Base-by-base conservation (phyloP, 495 filamentous ascomycete genomes). In the Aspergillus sclerotioniger region DNA sequence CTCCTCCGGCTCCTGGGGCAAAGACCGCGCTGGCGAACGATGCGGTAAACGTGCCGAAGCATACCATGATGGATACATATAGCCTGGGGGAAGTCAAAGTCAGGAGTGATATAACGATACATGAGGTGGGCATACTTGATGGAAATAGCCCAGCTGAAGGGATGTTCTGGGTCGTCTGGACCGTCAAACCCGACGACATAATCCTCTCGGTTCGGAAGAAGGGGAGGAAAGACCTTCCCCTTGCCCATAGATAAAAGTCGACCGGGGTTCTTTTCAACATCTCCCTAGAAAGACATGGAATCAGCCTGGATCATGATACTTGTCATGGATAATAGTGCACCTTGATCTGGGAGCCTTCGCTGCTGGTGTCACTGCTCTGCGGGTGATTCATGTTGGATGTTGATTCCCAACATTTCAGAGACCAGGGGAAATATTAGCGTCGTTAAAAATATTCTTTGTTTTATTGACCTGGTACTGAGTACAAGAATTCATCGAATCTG, bases 111-210 rank as follows among this genome's bases (percentile, higher is more conserved):
- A 3, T 47, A 5, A 8, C 9, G 19, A n/a, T 6, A 46, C n/a
- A 37, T 12, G 10, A 7, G 10, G 8, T 10, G 28, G 19, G 21
- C 83, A 51, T 71, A 89, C 87, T 95, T 95, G 74, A 88, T 91
- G 58, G 64, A 80, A 25, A 88, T 65, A 0, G 87, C 77, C 91
- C 91, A 96, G 70, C 96, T 96, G 71, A 89, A 87, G 0, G 90
- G 87, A 70, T 96, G 88, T 44, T 88, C 63, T 9, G 90, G 90
- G 68, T 96, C 91, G 61, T 90, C 80, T 1, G 82, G 84, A 0
- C 90, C 89, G 50, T 87, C 83, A 60, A 95, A 96, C 62, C 93
- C 91, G 16, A 96, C 91, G 2, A 95, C 90, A 75, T 94, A 96
- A 57, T 88, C 85, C 62, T 94, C 91, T 62, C 81, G 79, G 20